Base-by-base conservation (phyloP, 164 flowering plant genomes). In the Protea cynaroides region DNA sequence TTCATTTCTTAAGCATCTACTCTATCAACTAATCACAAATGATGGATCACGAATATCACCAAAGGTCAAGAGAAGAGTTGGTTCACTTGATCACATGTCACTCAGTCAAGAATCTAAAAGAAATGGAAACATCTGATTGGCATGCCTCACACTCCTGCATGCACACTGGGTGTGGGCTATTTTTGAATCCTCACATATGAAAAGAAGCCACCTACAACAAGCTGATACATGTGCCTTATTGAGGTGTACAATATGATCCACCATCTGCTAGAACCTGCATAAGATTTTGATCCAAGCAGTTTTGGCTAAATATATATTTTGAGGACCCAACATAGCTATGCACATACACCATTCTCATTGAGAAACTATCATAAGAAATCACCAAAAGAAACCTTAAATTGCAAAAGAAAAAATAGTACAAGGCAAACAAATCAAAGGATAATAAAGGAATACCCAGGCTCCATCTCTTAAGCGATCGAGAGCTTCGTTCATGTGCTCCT, bases 401-500 rank as follows among this genome's bases (percentile, higher is more conserved):
- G 5, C 49, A 55, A 11, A 44, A 53, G 44, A 64, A 64, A 47
- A 54, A 36, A 40, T 1, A 24, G 11, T 43, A 59, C 37, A 34
- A 52, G 4, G 18, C 12, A 53, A 36, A 34, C 52, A 10, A 56
- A 64, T 62, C 9, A 58, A 44, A 59, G 38, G 65, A 58, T 54
- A 29, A 61, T 37, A 61, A 58, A 50, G 36, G 46, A 65, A 63
- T 86, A 94, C 97, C 97, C 99, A 95, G 29, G 66, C 87, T 78
- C 99, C 99, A 71, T 81, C 83, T 54, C 70, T 80, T 76, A 95
- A 81, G 24, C 84, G 93, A 56, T 88, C 92, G 69, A 91, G 85
- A 69, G 99, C 99, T 82, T 91, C 99, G 69, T 84, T 78, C 96
- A 95, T 91, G 77, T 92, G 86, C 61, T 89, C 86, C 70, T 94